Conservation (phyloP, 1,139 yeast species). For the Pichia sp. region DNA sequence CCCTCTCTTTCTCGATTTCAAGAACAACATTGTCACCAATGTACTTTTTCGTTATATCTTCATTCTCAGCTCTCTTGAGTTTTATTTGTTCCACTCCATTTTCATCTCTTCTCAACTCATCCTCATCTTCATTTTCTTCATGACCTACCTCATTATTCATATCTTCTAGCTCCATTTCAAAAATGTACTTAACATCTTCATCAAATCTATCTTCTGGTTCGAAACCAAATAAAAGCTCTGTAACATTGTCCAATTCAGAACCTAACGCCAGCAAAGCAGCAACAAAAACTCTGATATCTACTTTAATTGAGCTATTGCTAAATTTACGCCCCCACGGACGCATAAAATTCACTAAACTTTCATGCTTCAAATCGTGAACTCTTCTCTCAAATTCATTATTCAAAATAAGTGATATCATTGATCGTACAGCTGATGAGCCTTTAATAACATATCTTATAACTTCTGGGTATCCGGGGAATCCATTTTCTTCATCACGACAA, state of each 20-base stretch:
- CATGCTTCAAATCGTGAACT: slow-evolving; percentile 47
- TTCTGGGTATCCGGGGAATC: slow-evolving; percentile 30
- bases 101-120: slow-evolving; percentile 5
- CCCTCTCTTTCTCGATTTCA: slow-evolving; percentile 10
- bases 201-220: slow-evolving; percentile 64
- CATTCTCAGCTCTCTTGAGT: slow-evolving; percentile 8
- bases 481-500: slow-evolving; percentile 43
- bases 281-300: slow-evolving; percentile 46
- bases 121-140: slow-evolving; percentile 25
- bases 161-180: slow-evolving; percentile 48
- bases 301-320: slow-evolving; percentile 48
- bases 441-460: slow-evolving; percentile 42
- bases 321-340: slow-evolving; percentile 55
- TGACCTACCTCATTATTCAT: slow-evolving; percentile 27
- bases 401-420: slow-evolving; percentile 52
- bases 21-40: slow-evolving; percentile 9
- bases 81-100: slow-evolving; percentile 10
- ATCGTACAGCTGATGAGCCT: slow-evolving; percentile 58
- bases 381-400: slow-evolving; percentile 37
- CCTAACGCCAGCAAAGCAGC: slow-evolving; percentile 41
- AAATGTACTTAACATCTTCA: slow-evolving; percentile 65
- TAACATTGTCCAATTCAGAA: slow-evolving; percentile 38
- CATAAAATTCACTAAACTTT: slow-evolving; percentile 47
- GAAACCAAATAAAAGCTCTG: slow-evolving; percentile 47
- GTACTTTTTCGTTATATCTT: slow-evolving; percentile 10